Conservation (phyloP, 805 yeast genomes). For the Komagataella phaffii region DNA sequence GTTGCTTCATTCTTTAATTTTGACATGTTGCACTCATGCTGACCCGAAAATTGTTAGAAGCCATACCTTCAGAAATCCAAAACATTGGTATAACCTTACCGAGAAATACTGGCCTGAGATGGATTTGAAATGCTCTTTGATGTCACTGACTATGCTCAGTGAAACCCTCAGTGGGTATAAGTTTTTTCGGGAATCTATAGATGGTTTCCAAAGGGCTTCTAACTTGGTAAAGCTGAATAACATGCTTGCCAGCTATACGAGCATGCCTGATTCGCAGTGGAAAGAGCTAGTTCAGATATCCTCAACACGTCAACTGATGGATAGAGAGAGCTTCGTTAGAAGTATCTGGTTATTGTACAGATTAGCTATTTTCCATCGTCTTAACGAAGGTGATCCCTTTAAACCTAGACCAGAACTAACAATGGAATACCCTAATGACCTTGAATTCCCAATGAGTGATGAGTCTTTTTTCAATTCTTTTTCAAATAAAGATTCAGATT, state of each 20-base stretch:
- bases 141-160: constrained; percentile 14
- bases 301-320: constrained; percentile 19
- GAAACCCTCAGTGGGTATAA: constrained; percentile 18
- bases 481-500: constrained; percentile 6
- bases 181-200: constrained; percentile 12
- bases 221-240: constrained; percentile 7
- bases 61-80: constrained; percentile 15
- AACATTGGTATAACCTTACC: constrained; percentile 22
- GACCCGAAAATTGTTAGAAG: constrained; percentile 10
- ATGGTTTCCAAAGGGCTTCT: constrained; percentile 13
- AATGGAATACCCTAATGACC: constrained; percentile 15
- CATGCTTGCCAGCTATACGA: background rate
- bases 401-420: constrained; percentile 6
- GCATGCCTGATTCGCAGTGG: constrained; percentile 10
- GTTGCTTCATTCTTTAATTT: constrained; percentile 21
- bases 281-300: constrained; percentile 11
- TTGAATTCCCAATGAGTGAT: constrained; percentile 22
- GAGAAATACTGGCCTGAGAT: constrained; percentile 19
- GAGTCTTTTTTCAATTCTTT: constrained; percentile 7
- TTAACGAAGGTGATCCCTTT: constrained; percentile 23
- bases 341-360: constrained; percentile 26
- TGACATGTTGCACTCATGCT: constrained; percentile 18
- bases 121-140: constrained; percentile 13
- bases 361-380: constrained; percentile 18
- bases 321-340: constrained; percentile 18